phyloP scores from a whole-genome alignment of 768 basidiomycete genomes.

The Pholiota conissans region DNA sequence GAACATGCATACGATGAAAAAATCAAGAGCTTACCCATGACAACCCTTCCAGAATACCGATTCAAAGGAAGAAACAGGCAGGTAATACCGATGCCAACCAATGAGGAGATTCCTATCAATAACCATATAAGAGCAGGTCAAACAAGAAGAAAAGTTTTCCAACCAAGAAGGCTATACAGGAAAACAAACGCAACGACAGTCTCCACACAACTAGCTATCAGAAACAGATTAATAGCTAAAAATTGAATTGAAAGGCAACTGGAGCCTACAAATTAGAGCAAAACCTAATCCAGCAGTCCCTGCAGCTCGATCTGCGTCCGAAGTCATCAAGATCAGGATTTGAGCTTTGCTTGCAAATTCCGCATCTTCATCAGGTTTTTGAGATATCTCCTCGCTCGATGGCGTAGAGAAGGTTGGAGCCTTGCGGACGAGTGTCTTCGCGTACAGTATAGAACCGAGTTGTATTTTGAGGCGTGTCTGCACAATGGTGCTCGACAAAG shows the following conservation, averaged over 20 bases:
- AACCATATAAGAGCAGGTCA: background rate
- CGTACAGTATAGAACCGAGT: slow-evolving; percentile 17
- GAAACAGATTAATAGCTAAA: background rate
- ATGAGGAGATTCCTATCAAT: slow-evolving; percentile 8
- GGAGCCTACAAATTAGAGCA: slow-evolving; percentile 61
- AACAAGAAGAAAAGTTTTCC: background rate
- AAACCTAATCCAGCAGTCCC: slow-evolving; percentile 82
- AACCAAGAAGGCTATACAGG: slow-evolving; percentile 16
- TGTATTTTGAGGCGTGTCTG: slow-evolving; percentile 17
- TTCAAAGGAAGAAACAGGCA: slow-evolving; percentile 20
- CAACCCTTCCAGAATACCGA: slow-evolving; percentile 16
- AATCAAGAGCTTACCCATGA: slow-evolving; percentile 1
- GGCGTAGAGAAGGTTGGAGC: slow-evolving; percentile 8
- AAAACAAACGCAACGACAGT: slow-evolving; percentile 15
- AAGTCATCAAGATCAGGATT: slow-evolving; percentile 95
- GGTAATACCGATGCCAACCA: slow-evolving; percentile 17
- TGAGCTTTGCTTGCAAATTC: slow-evolving; percentile 70
- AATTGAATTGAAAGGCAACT: background rate
- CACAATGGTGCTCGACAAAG: slow-evolving; percentile 9
- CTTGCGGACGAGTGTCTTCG: slow-evolving; percentile 18
- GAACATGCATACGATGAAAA: background rate
- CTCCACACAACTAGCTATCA: slow-evolving; percentile 13
- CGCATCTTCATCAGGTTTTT: slow-evolving; percentile 34
- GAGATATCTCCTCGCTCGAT: background rate
- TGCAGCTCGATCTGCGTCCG: slow-evolving; percentile 86